Conservation (phyloP, 2,329 filamentous ascomycete genomes). For the Nakataea oryzae region DNA sequence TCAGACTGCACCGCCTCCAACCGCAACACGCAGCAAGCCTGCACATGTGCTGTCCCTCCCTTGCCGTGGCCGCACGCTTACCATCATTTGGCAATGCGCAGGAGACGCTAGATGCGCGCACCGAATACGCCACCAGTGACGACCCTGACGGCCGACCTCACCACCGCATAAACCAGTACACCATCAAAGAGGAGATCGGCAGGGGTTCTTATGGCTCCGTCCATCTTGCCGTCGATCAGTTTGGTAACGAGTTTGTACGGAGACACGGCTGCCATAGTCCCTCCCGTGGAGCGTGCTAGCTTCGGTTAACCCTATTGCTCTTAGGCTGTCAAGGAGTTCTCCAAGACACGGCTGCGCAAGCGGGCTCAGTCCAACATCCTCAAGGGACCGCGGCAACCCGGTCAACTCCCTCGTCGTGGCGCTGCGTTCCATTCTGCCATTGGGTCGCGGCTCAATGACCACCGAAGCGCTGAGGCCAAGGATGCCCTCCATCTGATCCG, state of each 20-base stretch:
- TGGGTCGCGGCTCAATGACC: background rate
- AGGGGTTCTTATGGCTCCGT: constrained; percentile 91
- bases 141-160: constrained; percentile 71
- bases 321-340: constrained; percentile 95
- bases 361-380: constrained; percentile 85
- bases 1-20: too few relatives aligned
- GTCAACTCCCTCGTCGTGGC: background rate
- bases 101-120: constrained; percentile 87
- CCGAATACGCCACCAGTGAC: constrained; percentile 77
- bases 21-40: too few relatives aligned
- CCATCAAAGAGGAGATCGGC: constrained; percentile 92
- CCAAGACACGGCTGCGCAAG: constrained; percentile 81
- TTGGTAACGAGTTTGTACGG: constrained; percentile 83
- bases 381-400: background rate
- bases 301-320: too few relatives aligned
- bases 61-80: background rate
- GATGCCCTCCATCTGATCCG: constrained; percentile 78
- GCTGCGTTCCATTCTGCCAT: background rate
- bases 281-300: background rate
- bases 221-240: constrained; percentile 82
- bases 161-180: constrained; percentile 89
- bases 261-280: background rate
- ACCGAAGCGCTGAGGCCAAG: constrained; percentile 42
- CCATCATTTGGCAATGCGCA: constrained; percentile 20
- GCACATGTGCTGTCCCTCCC: too few relatives aligned